Base-by-base conservation (phyloP, 2,329 filamentous ascomycete species). In the Myotisia sp. region DNA sequence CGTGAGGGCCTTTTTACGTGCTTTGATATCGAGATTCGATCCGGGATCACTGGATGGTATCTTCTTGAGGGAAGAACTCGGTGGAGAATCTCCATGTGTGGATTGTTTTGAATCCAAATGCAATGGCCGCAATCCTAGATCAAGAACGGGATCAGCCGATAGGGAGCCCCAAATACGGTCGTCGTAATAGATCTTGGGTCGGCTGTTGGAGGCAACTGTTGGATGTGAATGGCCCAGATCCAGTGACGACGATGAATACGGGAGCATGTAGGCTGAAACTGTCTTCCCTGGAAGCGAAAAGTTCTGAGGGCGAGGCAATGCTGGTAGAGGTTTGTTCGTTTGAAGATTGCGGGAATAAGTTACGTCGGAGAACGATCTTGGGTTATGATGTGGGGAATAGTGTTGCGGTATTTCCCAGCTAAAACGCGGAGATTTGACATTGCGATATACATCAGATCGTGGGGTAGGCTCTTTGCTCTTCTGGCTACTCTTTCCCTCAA, bases 301-400 rank as follows among this genome's bases (percentile, higher is more conserved):
- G 17, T 13, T 9, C 8, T 17, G 3, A 6, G 29, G 2, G 5
- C 9, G 29, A 3, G 29, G 29, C 5, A 31, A 17, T 6, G 29
- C 29, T 12, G 29, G 29, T 6, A 31, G 29, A 13, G 29, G 29
- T 21, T 31, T 31, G 10, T 31, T 20, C 5, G 14, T 31, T 31
- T 31, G 29, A 21, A 6, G 10, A 20, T 13, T n/a, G n/a, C 29
- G n/a, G 3, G 29, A 31, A 12, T 17, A 31, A 8, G 29, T 31
- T 6, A 17, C 9, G 12, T 31, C 29, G 20, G 29, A 31, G 10
- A 20, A 17, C 5, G 29, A 20, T 12, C 29, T 31, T 6, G 29
- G n/a, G n/a, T n/a, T 16, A 16, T 31, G 29, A 21, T 20, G 7
- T 7, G 20, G 29, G 29, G 29, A 22, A 10, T 17, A 17, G 16